Percentiles rank a stretch among this genome's conserved stretches.
Conservation (phyloP, 805 yeast genomes). For the Schwanniomyces sp. region DNA sequence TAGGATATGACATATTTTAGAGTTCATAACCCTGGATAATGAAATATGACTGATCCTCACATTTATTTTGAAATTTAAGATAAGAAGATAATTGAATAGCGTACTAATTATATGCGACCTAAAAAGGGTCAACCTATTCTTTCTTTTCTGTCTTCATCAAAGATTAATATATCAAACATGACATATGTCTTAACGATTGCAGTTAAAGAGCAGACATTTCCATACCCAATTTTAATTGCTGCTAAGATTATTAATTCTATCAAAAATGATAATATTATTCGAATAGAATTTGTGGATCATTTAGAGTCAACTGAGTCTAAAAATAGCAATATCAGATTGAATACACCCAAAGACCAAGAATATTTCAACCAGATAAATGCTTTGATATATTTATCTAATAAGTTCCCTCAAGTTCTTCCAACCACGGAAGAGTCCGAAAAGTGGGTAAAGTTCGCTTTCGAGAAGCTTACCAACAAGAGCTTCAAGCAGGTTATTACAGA, state of each 20-base stretch:
- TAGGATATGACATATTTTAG: too few relatives aligned
- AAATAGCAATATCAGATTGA: conserved; percentile 44
- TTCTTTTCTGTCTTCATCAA: too few relatives aligned
- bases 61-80: too few relatives aligned
- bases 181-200: conserved; percentile 64
- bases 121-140: too few relatives aligned
- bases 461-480: conserved; percentile 75
- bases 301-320: conserved; percentile 49
- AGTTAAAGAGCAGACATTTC: conserved; percentile 81
- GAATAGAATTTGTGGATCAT: conserved; percentile 69
- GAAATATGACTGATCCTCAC: too few relatives aligned
- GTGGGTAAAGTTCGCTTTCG: conserved; percentile 69
- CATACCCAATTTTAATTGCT: conserved; percentile 77
- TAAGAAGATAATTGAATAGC: too few relatives aligned
- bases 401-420: conserved; percentile 48
- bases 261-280: conserved; percentile 48
- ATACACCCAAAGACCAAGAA: conserved; percentile 42
- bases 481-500: conserved; percentile 80
- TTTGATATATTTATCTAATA: conserved; percentile 49
- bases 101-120: too few relatives aligned
- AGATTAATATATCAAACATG: too few relatives aligned
- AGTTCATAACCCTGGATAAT: too few relatives aligned
- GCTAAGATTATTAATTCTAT: conserved; percentile 65
- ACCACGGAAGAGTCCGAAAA: conserved; percentile 44
- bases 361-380: conserved; percentile 43